Conservation (phyloP, 768 basidiomycete species). For the Boletales sp. region DNA sequence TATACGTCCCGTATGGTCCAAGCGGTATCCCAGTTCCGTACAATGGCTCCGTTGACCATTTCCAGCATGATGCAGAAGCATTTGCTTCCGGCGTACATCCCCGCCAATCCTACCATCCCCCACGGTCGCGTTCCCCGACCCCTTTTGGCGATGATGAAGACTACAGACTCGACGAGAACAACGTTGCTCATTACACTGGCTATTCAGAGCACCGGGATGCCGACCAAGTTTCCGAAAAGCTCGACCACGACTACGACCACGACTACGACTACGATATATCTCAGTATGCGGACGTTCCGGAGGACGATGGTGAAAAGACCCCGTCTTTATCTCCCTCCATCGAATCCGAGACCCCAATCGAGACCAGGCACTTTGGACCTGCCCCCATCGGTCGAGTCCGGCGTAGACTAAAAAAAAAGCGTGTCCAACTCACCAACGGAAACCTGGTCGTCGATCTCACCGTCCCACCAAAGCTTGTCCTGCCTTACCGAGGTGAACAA, state of each 20-base stretch:
- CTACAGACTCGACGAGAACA: conserved; percentile 55
- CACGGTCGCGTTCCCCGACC: conserved; percentile 74
- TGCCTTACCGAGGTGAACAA: conserved; percentile 65
- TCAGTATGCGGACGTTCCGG: conserved; percentile 26
- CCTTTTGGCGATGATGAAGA: conserved; percentile 73
- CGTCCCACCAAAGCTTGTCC: conserved; percentile 79
- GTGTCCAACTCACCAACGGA: conserved; percentile 81
- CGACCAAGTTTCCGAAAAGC: conserved; percentile 24
- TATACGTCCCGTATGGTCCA: conserved; percentile 4
- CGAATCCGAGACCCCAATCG: conserved; percentile 51
- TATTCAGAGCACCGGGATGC: conserved; percentile 22
- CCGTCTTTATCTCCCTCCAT: conserved; percentile 27
- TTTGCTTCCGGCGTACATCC: conserved; percentile 62
- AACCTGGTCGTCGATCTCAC: conserved; percentile 83
- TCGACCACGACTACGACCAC: conserved; percentile 8
- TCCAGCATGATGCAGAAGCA: conserved; percentile 62
- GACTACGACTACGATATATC: conserved; percentile 31
- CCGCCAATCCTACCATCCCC: conserved; percentile 43
- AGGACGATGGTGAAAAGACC: conserved; percentile 22
- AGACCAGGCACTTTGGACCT: conserved; percentile 84
- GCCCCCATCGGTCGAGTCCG: conserved; percentile 77
- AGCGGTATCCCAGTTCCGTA: conserved; percentile 34
- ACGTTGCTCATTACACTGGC: conserved; percentile 54
- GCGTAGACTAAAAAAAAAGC: conserved; percentile 75
- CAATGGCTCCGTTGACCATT: conserved; percentile 47